Percentiles rank a stretch among this genome's conserved stretches.
These are phyloP conservation scores for Phanerochaete carnosa DNA, from an alignment of 768 basidiomycete species.

Conservation along the genomic window DNA sequence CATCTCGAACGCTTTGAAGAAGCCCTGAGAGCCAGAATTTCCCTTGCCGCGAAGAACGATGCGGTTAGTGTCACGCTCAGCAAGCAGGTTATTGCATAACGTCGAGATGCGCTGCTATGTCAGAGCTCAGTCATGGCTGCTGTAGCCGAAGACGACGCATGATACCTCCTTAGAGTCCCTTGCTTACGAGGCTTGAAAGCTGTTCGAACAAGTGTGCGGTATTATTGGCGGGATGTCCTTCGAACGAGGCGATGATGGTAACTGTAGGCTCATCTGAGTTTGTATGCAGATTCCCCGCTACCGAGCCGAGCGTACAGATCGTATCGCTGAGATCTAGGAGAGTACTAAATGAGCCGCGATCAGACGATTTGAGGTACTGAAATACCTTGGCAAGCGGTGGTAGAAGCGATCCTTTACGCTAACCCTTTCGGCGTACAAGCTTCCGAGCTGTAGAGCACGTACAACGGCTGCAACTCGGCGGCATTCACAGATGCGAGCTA, in stretches of 20 bases:
- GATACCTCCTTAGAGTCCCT: constrained; percentile 27
- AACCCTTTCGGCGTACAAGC: constrained; percentile 47
- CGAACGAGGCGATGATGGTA: constrained; percentile 46
- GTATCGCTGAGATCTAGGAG: constrained; percentile 34
- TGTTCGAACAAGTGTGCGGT: constrained; percentile 43
- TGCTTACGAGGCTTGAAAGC: constrained; percentile 27
- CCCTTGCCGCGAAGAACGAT: constrained; percentile 38
- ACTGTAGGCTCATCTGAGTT: constrained; percentile 45
- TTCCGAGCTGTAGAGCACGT: constrained; percentile 43
- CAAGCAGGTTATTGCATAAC: constrained; percentile 34
- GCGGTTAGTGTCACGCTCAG: constrained; percentile 32
- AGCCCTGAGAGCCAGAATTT: constrained; percentile 37
- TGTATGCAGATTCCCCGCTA: constrained; percentile 32
- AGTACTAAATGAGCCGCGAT: neutral
- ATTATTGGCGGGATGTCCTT: constrained; percentile 50
- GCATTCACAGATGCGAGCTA: neutral
- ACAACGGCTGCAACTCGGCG: too few species aligned
- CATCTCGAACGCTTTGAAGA: constrained; percentile 44
- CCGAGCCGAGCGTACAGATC: constrained; percentile 40
- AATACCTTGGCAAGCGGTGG: constrained; percentile 35
- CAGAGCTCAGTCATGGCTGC: constrained; percentile 45
- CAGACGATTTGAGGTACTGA: neutral
- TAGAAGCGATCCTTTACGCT: constrained; percentile 41
- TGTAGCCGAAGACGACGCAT: constrained; percentile 47
- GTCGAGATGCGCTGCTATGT: constrained; percentile 45